These are phyloP conservation scores for Neobulgaria alba DNA, from an alignment of 2,329 filamentous ascomycete species.

Conservation along the genomic window DNA sequence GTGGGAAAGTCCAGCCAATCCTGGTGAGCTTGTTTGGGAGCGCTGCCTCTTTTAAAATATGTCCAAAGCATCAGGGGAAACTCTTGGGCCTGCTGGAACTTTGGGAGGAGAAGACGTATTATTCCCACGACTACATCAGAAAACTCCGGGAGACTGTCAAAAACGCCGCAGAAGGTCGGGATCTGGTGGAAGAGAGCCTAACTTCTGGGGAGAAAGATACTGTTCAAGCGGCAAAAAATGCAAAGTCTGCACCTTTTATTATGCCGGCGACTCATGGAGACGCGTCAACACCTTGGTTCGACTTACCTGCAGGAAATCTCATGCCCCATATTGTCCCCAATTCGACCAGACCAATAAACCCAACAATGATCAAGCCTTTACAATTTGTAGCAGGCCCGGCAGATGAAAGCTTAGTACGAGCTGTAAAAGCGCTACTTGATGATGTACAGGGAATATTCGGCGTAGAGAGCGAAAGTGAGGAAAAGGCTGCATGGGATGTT, in stretches of 20 bases:
- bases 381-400: slow-evolving; percentile 61
- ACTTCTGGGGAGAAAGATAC: slow-evolving; percentile 9
- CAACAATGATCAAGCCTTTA: slow-evolving; percentile 61
- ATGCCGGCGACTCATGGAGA: slow-evolving; percentile 76
- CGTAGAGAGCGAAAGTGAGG: slow-evolving; percentile 39
- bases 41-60: slow-evolving; percentile 48
- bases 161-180: slow-evolving; percentile 30
- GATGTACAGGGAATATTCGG: slow-evolving; percentile 63
- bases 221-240: slow-evolving; percentile 20
- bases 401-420: slow-evolving; percentile 53
- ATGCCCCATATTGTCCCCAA: slow-evolving; percentile 71
- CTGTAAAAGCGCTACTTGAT: slow-evolving; percentile 61
- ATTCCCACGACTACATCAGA: slow-evolving; percentile 42
- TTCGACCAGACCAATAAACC: slow-evolving; percentile 64
- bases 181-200: slow-evolving; percentile 20
- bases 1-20: slow-evolving; percentile 46
- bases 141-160: slow-evolving; percentile 52
- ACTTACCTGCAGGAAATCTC: slow-evolving; percentile 74
- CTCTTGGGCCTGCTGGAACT: slow-evolving; percentile 55
- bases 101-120: slow-evolving; percentile 63
- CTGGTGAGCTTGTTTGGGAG: slow-evolving; percentile 54
- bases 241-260: slow-evolving; percentile 55
- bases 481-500: slow-evolving; percentile 50
- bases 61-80: slow-evolving; percentile 58
- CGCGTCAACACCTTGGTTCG: slow-evolving; percentile 63